Evolutionary conservation across 768 basidiomycete genomes (phyloP), one percentile per base, ranked within the genome.

Genomic region (Termitomyces sp.): DNA sequence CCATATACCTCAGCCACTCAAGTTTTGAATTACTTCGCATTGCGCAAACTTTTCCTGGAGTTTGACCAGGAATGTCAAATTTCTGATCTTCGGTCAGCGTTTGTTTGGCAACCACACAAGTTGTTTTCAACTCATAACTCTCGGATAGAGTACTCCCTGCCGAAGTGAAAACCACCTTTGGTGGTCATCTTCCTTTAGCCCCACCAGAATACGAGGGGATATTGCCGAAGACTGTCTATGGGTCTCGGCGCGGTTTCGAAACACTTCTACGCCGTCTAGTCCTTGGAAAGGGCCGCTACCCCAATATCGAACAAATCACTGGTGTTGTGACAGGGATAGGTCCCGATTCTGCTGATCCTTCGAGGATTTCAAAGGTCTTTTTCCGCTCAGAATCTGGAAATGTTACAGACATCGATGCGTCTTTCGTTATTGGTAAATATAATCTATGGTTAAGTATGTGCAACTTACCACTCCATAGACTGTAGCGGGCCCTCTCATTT

Each of bases 231-330:
- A 64, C 58, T 4, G 46, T 66, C 37, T 60, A 53, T 48, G 42
- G 60, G 17, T 63, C 59, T 26, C 62, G 70, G 15, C 59, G 61
- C 15, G 60, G 60, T 24, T 59, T 66, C 30, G 71, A 72, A 56
- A 70, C 68, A 3, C 58, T 70, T 5, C 49, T 72, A 14, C 56
- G 64, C 45, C 65, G 69, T 12, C 61, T 70, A 2, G 59, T 70
- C 17, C 15, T 64, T 15, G 58, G 58, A 12, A 52, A 42, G 41
- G 21, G 54, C 2, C 45, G 42, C 1, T 65, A 61, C 45, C 54
- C 62, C 11, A 62, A 66, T 24, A 64, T 71, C 37, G 45, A 62
- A n/a, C 58, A 63, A 35, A 41, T 65, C 1, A 54, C 59, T 17
- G 70, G 69, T 2, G 64, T 65, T 1, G 70, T 68, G 6, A 68